phyloP scores from a whole-genome alignment of 1,284 basidiomycete genomes.

The Puccinia novopanici region DNA sequence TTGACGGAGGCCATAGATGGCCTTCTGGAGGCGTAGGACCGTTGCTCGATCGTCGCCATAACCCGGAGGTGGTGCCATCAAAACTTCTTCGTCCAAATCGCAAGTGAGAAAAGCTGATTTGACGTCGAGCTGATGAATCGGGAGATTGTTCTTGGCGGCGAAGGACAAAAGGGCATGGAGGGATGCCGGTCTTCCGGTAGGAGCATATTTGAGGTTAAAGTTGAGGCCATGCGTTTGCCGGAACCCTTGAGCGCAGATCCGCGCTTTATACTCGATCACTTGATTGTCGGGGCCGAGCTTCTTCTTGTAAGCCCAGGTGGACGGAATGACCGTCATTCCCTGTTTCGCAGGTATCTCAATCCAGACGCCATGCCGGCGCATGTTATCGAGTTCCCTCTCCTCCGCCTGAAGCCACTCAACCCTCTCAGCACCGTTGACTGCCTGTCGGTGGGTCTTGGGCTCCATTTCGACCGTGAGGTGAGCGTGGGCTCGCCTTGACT shows the following conservation, averaged over 20 bases:
- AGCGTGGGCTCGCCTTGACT: neutral
- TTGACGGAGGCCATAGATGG: conserved; percentile 19
- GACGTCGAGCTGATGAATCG: conserved; percentile 44
- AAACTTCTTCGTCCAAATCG: conserved; percentile 18
- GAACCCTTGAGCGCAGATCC: no score
- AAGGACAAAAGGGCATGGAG: conserved; percentile 44
- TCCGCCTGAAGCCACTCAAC: neutral
- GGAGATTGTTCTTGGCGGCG: conserved; percentile 16
- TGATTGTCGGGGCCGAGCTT: no score
- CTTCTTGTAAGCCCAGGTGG: conserved; percentile 13
- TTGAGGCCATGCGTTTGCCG: no score
- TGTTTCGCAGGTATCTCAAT: neutral
- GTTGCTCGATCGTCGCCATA: no score
- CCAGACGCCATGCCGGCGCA: neutral
- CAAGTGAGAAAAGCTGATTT: conserved; percentile 50
- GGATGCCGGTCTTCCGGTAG: conserved; percentile 23
- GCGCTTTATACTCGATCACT: no score
- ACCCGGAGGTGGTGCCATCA: neutral
- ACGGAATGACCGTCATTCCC: neutral
- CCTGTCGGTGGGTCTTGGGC: neutral
- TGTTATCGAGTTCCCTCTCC: neutral
- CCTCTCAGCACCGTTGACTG: neutral
- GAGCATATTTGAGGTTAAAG: conserved; percentile 49
- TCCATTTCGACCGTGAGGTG: neutral
- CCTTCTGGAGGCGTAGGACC: neutral